Conservation (phyloP, 306 rosid species). For the Inga leiocalycina region DNA sequence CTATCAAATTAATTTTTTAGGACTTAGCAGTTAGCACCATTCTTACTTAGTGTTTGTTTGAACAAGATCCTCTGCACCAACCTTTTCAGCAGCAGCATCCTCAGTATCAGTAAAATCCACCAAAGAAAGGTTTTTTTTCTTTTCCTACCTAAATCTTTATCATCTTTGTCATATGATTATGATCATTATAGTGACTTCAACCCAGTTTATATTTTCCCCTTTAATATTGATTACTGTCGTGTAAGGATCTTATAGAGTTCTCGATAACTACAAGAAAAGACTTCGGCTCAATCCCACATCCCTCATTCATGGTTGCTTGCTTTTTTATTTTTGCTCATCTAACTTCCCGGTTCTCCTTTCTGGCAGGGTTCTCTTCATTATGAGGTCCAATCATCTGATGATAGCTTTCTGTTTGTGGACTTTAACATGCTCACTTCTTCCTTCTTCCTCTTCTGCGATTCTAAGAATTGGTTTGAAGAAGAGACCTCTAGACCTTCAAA, state of each 20-base stretch:
- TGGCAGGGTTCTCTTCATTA: conserved; percentile 37
- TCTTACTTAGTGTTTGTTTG: too few species aligned
- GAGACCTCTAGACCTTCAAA: conserved; percentile 61
- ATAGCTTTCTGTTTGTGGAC: conserved; percentile 65
- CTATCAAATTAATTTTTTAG: too few species aligned
- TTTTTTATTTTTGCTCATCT: conserved; percentile 23
- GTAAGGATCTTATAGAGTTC: too few species aligned
- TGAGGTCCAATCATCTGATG: conserved; percentile 57
- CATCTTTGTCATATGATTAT: background rate
- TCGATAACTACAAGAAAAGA: too few species aligned
- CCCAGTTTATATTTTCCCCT: background rate
- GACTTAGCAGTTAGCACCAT: too few species aligned
- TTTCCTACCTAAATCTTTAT: background rate
- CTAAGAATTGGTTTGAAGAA: conserved; percentile 67
- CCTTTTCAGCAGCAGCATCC: conserved; percentile 22
- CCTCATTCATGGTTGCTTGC: background rate
- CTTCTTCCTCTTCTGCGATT: conserved; percentile 63
- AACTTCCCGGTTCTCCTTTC: conserved; percentile 12
- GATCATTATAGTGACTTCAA: background rate
- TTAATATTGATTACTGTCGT: background rate
- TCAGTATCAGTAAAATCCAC: conserved; percentile 8
- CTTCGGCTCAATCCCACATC: background rate
- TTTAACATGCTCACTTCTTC: conserved; percentile 56
- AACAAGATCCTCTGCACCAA: too few species aligned
- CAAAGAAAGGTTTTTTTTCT: conserved; percentile 33